Conservation (phyloP, 2,329 filamentous ascomycete genomes). For the Cercospora sojina region DNA sequence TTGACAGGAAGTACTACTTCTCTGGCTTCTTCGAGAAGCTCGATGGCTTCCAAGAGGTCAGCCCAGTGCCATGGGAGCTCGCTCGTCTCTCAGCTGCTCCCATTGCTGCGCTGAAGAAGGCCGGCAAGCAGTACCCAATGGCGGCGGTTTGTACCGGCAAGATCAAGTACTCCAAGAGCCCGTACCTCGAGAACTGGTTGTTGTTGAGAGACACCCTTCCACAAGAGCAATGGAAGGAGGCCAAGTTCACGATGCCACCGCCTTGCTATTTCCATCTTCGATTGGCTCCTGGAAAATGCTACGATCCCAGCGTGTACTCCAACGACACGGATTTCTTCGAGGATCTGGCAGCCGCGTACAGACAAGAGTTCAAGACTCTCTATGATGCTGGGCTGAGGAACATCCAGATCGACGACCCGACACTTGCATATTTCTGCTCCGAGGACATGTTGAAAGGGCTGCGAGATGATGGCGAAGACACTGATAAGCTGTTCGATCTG, state of each 20-base stretch:
- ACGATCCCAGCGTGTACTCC: constrained; percentile 36
- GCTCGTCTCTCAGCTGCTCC: constrained; percentile 39
- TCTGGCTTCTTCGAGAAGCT: constrained; percentile 43
- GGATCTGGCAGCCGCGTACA: constrained; percentile 39
- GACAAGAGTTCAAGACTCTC: constrained; percentile 40
- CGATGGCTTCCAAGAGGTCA: constrained; percentile 40
- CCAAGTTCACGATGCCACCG: constrained; percentile 43
- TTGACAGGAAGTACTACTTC: constrained; percentile 47
- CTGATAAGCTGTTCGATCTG: constrained; percentile 39
- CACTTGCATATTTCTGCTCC: constrained; percentile 42
- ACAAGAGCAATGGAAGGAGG: constrained; percentile 37
- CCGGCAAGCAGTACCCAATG: constrained; percentile 42
- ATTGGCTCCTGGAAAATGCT: constrained; percentile 40
- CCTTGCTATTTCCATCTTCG: constrained; percentile 42
- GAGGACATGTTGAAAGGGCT: constrained; percentile 40
- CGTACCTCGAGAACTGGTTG: constrained; percentile 42
- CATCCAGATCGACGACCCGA: constrained; percentile 43
- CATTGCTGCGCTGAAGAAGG: constrained; percentile 41
- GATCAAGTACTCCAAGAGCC: constrained; percentile 38
- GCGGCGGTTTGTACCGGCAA: constrained; percentile 40
- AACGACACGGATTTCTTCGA: constrained; percentile 40
- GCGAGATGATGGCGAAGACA: constrained; percentile 39
- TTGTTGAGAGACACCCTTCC: constrained; percentile 36
- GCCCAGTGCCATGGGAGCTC: constrained; percentile 40
- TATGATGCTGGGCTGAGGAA: constrained; percentile 39